A percentile compares a stretch with the other conserved stretches of the same genome.
phyloP scores from a whole-genome alignment of 2,329 filamentous ascomycete species.

The Fusarium anguioides region DNA sequence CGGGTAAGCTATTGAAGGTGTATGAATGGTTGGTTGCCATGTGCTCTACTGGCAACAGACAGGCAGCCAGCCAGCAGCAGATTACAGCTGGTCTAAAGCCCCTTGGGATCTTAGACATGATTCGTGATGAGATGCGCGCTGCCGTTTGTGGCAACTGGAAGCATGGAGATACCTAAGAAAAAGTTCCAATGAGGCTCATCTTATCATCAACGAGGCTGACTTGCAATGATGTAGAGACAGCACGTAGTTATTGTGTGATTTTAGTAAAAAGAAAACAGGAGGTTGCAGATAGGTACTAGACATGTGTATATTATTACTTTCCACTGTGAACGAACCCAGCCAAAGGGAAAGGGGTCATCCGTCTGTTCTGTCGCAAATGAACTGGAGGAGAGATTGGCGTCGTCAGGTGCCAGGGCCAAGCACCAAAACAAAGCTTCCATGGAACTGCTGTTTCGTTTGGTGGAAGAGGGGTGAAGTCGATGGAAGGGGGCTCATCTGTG shows the following conservation, averaged over 20 bases:
- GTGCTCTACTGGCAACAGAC: conserved; percentile 5
- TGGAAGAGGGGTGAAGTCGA: conserved; percentile 40
- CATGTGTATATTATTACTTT: conserved; percentile 7
- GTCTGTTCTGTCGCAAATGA: conserved; percentile 2
- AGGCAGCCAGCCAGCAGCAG: background rate
- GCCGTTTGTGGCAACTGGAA: conserved; percentile 23
- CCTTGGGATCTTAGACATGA: conserved; percentile 15
- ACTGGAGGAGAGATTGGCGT: conserved; percentile 25
- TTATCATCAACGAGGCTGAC: conserved; percentile 34
- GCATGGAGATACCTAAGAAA: conserved; percentile 20
- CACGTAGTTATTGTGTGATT: conserved; percentile 3
- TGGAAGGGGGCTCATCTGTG: conserved; percentile 29
- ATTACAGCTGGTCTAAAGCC: conserved; percentile 6
- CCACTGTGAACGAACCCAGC: conserved; percentile 15
- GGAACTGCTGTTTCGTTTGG: conserved; percentile 33
- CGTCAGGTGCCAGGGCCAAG: conserved; percentile 16
- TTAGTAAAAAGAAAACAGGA: background rate
- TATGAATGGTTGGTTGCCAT: conserved; percentile 22
- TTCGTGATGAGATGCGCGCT: conserved; percentile 22
- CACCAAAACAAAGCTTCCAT: background rate
- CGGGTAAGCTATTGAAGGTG: background rate
- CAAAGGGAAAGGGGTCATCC: conserved; percentile 3
- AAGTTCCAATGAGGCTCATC: conserved; percentile 2
- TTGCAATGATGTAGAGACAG: conserved; percentile 9
- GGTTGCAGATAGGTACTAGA: background rate